Evolutionary conservation across 345 rosid genomes (phyloP).

Genomic region (Hibiscus trionum): DNA sequence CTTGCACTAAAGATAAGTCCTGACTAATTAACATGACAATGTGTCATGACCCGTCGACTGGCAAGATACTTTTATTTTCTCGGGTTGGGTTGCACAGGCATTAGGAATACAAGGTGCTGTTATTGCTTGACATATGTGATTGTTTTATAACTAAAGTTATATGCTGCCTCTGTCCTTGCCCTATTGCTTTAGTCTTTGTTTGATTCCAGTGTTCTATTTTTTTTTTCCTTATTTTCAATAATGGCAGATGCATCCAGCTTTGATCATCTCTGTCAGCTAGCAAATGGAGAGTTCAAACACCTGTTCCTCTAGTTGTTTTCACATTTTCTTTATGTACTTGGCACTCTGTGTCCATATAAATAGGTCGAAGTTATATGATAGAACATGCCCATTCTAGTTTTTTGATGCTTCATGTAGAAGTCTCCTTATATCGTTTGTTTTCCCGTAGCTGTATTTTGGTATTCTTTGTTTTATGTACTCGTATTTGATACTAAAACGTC

Average conservation of each 20-base stretch:
- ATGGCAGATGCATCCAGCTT: conserved; percentile 51
- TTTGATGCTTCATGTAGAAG: not conserved
- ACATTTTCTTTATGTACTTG: not conserved
- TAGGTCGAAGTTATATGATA: not conserved
- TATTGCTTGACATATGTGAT: not conserved
- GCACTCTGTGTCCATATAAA: not conserved
- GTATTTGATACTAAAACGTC: not conserved
- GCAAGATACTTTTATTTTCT: no score
- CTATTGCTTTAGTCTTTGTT: not conserved
- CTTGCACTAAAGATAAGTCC: not conserved
- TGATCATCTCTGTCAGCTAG: conserved; percentile 80
- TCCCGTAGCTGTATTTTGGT: not conserved
- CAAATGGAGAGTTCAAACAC: conserved; percentile 68
- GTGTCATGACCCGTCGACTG: no score
- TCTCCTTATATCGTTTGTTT: not conserved
- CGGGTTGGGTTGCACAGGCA: no score
- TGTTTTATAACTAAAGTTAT: not conserved
- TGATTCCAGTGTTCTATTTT: not conserved
- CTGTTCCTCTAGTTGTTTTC: conserved; percentile 40
- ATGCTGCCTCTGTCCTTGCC: not conserved
- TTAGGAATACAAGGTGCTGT: no score
- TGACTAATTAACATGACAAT: not conserved
- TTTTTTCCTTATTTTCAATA: not conserved
- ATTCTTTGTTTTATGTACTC: not conserved
- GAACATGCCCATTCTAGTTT: not conserved